These are phyloP conservation scores for Penicillium aurantiogriseum DNA, from an alignment of 2,329 filamentous ascomycete species.

Conservation along the genomic window DNA sequence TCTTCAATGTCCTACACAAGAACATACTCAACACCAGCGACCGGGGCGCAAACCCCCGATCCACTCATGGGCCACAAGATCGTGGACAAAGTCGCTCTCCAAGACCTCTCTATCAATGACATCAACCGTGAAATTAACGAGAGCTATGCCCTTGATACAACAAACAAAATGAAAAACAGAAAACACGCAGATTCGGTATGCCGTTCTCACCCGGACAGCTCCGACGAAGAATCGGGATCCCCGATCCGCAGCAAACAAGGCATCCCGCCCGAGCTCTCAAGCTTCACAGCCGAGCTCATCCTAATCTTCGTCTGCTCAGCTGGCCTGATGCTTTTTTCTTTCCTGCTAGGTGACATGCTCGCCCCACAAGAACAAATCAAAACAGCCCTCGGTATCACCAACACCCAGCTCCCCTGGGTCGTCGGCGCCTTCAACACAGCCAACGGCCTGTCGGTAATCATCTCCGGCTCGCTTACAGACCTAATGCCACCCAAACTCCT, in stretches of 20 bases:
- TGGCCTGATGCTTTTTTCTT: slow-evolving; percentile 45
- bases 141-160: slow-evolving; percentile 16
- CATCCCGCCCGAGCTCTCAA: slow-evolving; percentile 42
- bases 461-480: slow-evolving; percentile 40
- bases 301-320: slow-evolving; percentile 45
- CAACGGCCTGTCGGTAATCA: slow-evolving; percentile 45
- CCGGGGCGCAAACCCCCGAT: slow-evolving; percentile 31
- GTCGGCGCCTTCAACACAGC: slow-evolving; percentile 44
- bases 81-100: slow-evolving; percentile 17
- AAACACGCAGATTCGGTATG: slow-evolving; percentile 13
- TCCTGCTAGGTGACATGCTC: slow-evolving; percentile 44
- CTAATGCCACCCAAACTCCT: slow-evolving; percentile 42
- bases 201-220: slow-evolving; percentile 7
- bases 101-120: slow-evolving; percentile 19
- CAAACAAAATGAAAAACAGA: slow-evolving; percentile 20
- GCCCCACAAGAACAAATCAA: slow-evolving; percentile 42
- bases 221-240: slow-evolving; percentile 22
- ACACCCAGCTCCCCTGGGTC: slow-evolving; percentile 45
- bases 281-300: slow-evolving; percentile 41
- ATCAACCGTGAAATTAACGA: slow-evolving; percentile 11
- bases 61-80: slow-evolving; percentile 22
- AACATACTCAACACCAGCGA: slow-evolving; percentile 26
- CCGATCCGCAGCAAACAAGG: slow-evolving; percentile 30
- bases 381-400: slow-evolving; percentile 39
- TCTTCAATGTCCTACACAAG: slow-evolving; percentile 21